Conservation (phyloP, 768 basidiomycete species). For the Boletus sensibilis region DNA sequence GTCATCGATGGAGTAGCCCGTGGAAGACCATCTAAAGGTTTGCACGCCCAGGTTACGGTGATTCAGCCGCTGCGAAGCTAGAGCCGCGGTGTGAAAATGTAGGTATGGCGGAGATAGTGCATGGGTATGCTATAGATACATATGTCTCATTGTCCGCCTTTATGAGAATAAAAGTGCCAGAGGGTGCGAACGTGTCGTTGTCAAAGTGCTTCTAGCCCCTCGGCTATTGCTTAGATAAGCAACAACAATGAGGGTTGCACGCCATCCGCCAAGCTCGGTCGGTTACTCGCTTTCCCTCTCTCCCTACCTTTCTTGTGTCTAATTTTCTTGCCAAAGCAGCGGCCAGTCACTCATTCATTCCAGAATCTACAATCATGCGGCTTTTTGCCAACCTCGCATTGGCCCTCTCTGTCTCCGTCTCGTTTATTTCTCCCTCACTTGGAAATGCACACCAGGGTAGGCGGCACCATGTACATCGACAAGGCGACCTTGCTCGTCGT, state of each 20-base stretch:
- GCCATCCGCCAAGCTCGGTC: background rate
- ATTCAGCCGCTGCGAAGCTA: slow-evolving; percentile 56
- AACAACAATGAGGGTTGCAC: background rate
- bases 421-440: slow-evolving; percentile 17
- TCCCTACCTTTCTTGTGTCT: slow-evolving; percentile 3
- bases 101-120: background rate
- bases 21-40: slow-evolving; percentile 1
- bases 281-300: background rate
- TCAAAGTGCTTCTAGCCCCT: background rate
- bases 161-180: background rate
- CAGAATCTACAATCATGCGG: slow-evolving; percentile 19
- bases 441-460: slow-evolving; percentile 21
- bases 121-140: background rate
- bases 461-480: slow-evolving; percentile 25
- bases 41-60: slow-evolving; percentile 45
- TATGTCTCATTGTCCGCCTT: background rate
- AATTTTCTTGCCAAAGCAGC: background rate
- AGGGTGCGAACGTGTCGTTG: background rate
- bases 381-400: slow-evolving; percentile 21
- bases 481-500: slow-evolving; percentile 24
- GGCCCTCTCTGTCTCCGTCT: slow-evolving; percentile 19
- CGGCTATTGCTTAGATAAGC: slow-evolving; percentile 9
- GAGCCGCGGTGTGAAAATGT: slow-evolving; percentile 17
- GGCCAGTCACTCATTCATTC: slow-evolving; percentile 24
- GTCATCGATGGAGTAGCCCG: slow-evolving; percentile 20